Conservation (phyloP, 805 yeast species). For the Metschnikowia kunwiensis region DNA sequence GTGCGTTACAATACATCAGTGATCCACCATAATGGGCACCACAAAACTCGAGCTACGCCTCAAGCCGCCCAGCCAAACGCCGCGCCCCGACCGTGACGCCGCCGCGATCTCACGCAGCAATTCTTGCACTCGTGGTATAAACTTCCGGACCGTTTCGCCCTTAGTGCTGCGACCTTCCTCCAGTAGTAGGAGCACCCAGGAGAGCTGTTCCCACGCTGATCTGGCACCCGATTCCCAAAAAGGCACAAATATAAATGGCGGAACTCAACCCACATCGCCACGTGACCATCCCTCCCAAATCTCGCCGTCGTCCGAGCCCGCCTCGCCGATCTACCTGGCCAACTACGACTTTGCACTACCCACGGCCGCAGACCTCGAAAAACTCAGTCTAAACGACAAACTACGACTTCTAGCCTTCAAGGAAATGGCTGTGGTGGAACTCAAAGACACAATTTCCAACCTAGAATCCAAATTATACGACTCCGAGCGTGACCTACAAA, state of each 20-base stretch:
- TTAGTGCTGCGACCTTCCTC: neutral
- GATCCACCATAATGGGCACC: slow-evolving; percentile 5
- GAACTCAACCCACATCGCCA: neutral
- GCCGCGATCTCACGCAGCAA: slow-evolving; percentile 4
- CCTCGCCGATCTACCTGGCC: neutral
- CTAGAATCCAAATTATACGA: slow-evolving; percentile 38
- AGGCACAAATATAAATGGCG: neutral
- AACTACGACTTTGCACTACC: slow-evolving; percentile 33
- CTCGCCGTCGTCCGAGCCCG: neutral
- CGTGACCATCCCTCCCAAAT: neutral
- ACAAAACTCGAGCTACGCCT: slow-evolving; percentile 4
- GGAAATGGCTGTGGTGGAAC: slow-evolving; percentile 64
- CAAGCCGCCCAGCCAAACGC: slow-evolving; percentile 2
- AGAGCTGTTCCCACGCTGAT: neutral
- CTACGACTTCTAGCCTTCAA: slow-evolving; percentile 61
- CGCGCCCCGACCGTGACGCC: neutral
- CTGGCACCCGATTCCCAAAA: neutral
- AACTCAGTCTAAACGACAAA: slow-evolving; percentile 46
- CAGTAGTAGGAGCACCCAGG: neutral
- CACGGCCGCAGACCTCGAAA: slow-evolving; percentile 25
- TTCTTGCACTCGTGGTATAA: slow-evolving; percentile 31
- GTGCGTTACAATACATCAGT: no score
- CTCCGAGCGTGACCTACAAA: slow-evolving; percentile 49
- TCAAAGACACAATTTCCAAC: slow-evolving; percentile 52
- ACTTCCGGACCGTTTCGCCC: slow-evolving; percentile 23